Conservation (phyloP, 306 rosid species). For the Bauhinia variegata region DNA sequence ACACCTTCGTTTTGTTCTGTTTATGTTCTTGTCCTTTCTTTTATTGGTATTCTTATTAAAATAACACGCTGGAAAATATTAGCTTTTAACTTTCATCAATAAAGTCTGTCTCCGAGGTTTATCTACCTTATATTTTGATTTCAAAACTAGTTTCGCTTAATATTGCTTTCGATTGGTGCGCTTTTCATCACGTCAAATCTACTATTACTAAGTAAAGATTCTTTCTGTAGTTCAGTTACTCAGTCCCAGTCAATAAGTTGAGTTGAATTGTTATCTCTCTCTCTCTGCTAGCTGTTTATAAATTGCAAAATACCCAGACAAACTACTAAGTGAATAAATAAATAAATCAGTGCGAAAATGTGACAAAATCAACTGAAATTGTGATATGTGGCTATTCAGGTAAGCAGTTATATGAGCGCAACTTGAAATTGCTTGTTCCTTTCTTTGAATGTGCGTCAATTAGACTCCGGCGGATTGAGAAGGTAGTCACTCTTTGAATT, state of each 20-base stretch:
- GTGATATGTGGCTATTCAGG: conserved; percentile 56
- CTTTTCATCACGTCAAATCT: not conserved
- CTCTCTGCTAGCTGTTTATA: not conserved
- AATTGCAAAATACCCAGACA: not conserved
- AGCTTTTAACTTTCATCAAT: too few species aligned
- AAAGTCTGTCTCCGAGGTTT: too few species aligned
- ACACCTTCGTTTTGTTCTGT: too few species aligned
- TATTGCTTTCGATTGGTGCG: not conserved
- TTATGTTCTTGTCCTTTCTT: too few species aligned
- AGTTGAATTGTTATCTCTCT: too few species aligned
- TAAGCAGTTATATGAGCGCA: conserved; percentile 78
- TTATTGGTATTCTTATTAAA: too few species aligned
- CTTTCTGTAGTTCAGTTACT: not conserved
- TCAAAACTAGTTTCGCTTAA: too few species aligned
- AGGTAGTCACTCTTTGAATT: conserved; percentile 60
- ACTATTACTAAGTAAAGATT: not conserved
- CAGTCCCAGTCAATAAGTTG: not conserved
- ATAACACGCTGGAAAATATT: too few species aligned
- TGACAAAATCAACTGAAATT: conserved; percentile 29
- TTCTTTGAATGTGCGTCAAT: conserved; percentile 82
- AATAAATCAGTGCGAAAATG: conserved; percentile 16
- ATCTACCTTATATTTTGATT: too few species aligned
- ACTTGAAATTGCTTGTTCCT: conserved; percentile 97
- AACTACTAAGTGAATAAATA: not conserved
- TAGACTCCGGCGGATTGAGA: conserved; percentile 60